Conservation (phyloP, 2,329 filamentous ascomycete genomes). For the Magnaporthales sp. region DNA sequence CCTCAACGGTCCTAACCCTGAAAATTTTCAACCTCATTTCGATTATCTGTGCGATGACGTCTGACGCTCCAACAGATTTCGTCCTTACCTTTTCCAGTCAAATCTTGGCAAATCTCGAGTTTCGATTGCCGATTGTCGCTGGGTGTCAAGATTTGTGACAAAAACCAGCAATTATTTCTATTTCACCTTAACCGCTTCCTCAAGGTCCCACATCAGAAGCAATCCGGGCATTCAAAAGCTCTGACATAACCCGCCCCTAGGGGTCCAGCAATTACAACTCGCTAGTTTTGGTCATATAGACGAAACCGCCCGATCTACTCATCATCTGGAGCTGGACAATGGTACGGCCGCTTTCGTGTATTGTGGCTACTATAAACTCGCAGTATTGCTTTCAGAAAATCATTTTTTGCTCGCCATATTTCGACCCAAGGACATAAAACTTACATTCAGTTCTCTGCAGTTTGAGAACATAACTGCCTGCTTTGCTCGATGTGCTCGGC, state of each 20-base stretch:
- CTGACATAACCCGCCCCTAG: neutral
- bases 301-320: neutral
- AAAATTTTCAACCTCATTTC: neutral
- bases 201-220: neutral
- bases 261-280: neutral
- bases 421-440: neutral
- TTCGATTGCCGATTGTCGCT: neutral
- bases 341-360: neutral
- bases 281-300: neutral
- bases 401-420: neutral
- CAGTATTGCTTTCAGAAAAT: neutral
- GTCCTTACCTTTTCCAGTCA: neutral
- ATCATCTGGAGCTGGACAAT: neutral
- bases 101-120: neutral
- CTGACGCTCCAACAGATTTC: neutral
- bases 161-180: neutral
- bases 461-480: neutral
- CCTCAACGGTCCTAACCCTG: neutral
- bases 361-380: neutral
- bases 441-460: no score
- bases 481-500: neutral
- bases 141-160: neutral
- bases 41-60: neutral
- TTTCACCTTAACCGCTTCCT: neutral
- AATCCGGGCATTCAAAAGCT: neutral